Base-by-base conservation (phyloP, 2,329 filamentous ascomycete species). In the Sporothrix schenckii region DNA sequence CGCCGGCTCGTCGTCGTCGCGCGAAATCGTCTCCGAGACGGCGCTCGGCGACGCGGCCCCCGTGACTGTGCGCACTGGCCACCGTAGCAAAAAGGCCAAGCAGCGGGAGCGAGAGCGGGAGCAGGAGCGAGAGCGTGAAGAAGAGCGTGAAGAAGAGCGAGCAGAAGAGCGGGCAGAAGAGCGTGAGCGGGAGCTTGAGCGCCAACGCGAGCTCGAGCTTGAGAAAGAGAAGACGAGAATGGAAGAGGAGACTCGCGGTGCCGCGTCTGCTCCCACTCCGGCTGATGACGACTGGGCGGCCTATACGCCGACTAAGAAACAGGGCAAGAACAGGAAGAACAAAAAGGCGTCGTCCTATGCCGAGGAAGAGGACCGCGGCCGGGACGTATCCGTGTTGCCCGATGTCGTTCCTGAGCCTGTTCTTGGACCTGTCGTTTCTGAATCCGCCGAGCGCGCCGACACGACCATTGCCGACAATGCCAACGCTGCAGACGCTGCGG, bases 291-390 rank as follows among this genome's bases (percentile, higher is more conserved):
- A 71, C 11, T 70, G 68, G 70, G n/a, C 72, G 4, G n/a, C 50
- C 30, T 73, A 76, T 10, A 66, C 63, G 24, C 63, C 63, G 1
- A 68, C 65, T 5, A 80, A 77, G 73, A 83, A 78, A 72, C 78
- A 76, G 14, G 80, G 78, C 73, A 85, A 81, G 74, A 79, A 80
- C 27, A 80, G 78, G 66, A 80, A 82, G 50, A 78, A 84, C 41
- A 49, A 81, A 80, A 75, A 80, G 63, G 27, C 27, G 2, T 21
- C 63, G 5, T 50, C 47, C 27, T 24, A 16, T 49, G 63, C 82
- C 41, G 60, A 27, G 47, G 39, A 82, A 30, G 60, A 27, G 11
- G 60, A 44, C 24, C 11, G 19, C 14, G 60, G 24, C 4, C 60
- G 60, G 9, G 60, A 24, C 2, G 60, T 49, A 27, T 7, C 56